Evolutionary conservation across 768 basidiomycete species (phyloP).

Genomic region (Pisolithus sp.): DNA sequence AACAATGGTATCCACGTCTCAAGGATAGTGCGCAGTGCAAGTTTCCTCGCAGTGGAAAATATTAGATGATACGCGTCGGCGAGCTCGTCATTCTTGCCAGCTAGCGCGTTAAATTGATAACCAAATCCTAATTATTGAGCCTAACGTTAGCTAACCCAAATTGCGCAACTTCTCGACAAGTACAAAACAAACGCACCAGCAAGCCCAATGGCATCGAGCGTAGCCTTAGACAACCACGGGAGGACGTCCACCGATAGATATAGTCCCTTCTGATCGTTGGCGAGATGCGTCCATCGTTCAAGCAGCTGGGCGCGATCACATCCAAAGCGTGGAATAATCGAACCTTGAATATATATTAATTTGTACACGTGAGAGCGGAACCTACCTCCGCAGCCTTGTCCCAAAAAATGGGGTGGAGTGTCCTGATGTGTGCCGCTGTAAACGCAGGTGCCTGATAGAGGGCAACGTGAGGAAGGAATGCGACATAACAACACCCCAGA

Average conservation of each 20-base stretch:
- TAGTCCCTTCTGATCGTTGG: constrained; percentile 12
- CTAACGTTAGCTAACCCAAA: neutral
- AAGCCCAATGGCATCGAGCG: constrained; percentile 72
- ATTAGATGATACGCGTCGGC: constrained; percentile 50
- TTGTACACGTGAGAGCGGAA: neutral
- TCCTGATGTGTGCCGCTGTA: constrained; percentile 41
- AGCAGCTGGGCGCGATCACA: neutral
- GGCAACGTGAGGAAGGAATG: neutral
- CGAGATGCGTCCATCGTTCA: constrained; percentile 33
- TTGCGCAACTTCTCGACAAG: neutral
- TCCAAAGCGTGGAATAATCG: neutral
- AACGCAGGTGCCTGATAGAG: constrained; percentile 44
- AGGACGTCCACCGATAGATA: constrained; percentile 45
- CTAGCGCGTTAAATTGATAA: constrained; percentile 49
- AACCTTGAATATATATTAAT: too few relatives aligned
- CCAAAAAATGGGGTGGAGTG: constrained; percentile 51
- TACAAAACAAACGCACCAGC: constrained; percentile 37
- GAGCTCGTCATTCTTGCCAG: constrained; percentile 42
- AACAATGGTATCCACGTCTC: constrained; percentile 54
- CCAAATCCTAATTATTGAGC: constrained; percentile 38
- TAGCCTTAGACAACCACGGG: constrained; percentile 58
- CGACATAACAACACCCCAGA: neutral
- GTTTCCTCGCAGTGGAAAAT: constrained; percentile 47
- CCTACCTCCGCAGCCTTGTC: constrained; percentile 48
- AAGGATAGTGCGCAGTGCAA: constrained; percentile 47